A percentile compares a stretch with the other conserved stretches of the same genome.
Evolutionary conservation across 306 rosid species (phyloP).

Genomic region (Glycyrrhiza uralensis): DNA sequence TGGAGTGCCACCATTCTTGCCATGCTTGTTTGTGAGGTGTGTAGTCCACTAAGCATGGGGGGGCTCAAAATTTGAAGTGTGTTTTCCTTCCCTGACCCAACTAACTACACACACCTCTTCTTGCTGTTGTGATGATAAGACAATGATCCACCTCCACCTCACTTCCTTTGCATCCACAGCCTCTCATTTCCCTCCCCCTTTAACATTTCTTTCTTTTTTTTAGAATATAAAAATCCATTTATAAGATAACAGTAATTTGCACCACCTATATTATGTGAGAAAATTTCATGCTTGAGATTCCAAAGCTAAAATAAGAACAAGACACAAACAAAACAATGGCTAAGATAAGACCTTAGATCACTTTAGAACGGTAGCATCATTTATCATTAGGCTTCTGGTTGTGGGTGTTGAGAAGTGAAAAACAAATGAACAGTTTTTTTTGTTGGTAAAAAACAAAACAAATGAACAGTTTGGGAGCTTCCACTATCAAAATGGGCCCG

Average conservation of each 20-base stretch:
- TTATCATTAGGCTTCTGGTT: background rate
- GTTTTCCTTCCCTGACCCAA: background rate
- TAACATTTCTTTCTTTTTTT: background rate
- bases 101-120: constrained; percentile 24
- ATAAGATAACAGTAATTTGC: background rate
- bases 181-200: constrained; percentile 41
- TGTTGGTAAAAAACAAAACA: no score
- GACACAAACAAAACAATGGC: background rate
- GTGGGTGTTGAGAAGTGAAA: background rate
- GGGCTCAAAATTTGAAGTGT: constrained; percentile 28
- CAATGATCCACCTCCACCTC: constrained; percentile 45
- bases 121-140: constrained; percentile 56
- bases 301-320: background rate
- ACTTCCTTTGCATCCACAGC: constrained; percentile 40
- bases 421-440: no score
- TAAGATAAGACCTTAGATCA: background rate
- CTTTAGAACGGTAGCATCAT: background rate
- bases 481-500: background rate
- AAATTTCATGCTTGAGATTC: background rate
- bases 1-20: constrained; percentile 66
- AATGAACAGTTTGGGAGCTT: background rate
- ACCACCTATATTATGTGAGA: background rate
- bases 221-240: background rate
- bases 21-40: constrained; percentile 41
- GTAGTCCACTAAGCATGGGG: background rate